phyloP scores from a whole-genome alignment of 129 eudicot genomes.

The Helianthus annuus region DNA sequence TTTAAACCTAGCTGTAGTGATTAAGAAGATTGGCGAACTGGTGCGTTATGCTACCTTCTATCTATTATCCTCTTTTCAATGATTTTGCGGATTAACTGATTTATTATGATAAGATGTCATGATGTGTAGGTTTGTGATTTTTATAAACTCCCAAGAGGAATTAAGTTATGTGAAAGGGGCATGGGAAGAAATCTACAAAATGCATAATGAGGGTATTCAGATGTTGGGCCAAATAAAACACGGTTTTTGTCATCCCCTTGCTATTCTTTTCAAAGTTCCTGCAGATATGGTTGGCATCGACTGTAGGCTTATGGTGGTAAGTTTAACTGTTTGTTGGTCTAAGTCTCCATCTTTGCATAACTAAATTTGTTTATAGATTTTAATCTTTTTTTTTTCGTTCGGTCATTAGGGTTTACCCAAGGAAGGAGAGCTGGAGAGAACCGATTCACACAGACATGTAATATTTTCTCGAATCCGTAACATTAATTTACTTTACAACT shows the following conservation, averaged over 20 bases:
- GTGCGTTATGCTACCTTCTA: constrained; percentile 33
- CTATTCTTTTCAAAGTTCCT: constrained; percentile 79
- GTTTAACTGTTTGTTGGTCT: not conserved
- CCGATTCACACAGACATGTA: constrained; percentile 60
- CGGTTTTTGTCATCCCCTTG: constrained; percentile 75
- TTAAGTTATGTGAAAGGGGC: constrained; percentile 48
- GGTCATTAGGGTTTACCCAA: constrained; percentile 59
- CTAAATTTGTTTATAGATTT: not conserved
- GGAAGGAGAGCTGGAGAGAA: constrained; percentile 57
- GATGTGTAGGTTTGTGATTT: constrained; percentile 58
- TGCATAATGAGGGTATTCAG: constrained; percentile 41
- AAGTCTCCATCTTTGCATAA: not conserved
- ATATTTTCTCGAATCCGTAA: not conserved
- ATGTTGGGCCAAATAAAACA: constrained; percentile 78
- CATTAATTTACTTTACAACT: constrained; percentile 37
- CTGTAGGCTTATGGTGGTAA: constrained; percentile 68
- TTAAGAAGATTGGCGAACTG: constrained; percentile 78
- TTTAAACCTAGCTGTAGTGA: constrained; percentile 56
- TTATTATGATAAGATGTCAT: constrained; percentile 21
- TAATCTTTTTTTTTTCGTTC: constrained; percentile 4
- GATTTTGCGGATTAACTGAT: constrained; percentile 9
- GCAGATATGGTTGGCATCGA: constrained; percentile 72
- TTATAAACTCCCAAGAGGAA: constrained; percentile 55
- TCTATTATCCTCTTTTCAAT: not conserved
- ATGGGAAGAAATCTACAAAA: constrained; percentile 62